Base-by-base conservation (phyloP, 805 yeast species). In the Metschnikowia cubensis region DNA sequence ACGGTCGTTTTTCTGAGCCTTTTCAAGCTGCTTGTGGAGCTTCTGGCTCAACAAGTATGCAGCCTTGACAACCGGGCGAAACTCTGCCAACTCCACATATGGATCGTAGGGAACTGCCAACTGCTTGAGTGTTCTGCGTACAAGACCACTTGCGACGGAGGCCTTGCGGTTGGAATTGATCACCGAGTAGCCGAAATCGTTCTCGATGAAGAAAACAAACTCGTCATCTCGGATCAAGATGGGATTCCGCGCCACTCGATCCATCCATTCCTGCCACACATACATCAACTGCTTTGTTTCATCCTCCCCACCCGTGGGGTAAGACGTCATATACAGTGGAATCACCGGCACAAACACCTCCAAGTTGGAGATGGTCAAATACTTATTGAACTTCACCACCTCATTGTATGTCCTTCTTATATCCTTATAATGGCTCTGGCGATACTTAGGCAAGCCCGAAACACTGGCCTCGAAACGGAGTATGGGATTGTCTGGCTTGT, bases 301-400 rank as follows among this genome's bases (percentile, higher is more conserved):
- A 54, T 92, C 97, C 29, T 86, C 86, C 41, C 91, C 87, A 47
- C 87, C 87, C n/a, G 82, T 73, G 22, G 96, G 96, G 61, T 83
- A 91, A 17, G 90, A 78, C 1, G 96, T 86, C 6, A 74, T 77
- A 1, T 94, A 74, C 18, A 75, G 71, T 0, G 98, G 97, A 38
- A 94, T 73, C 5, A 95, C 83, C 0, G 98, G 97, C 3, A 94
- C 90, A 68, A 92, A 90, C 49, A 94, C 91, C 65, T 94, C 98
- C 32, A 92, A 84, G 60, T 90, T 86, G 35, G 95, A 87, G 18
- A 84, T 83, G 50, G 83, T 82, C 54, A 94, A 70, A 63, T 87
- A 92, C 56, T 82, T 82, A 67, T 87, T 88, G 60, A 94, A 81
- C 52, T 83, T 80, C 32, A 79, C 80, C 56, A 90, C 75, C 65